These are phyloP conservation scores for Plasmodium vivax DNA, from an alignment of 169 alveolate species.

Conservation along the genomic window DNA sequence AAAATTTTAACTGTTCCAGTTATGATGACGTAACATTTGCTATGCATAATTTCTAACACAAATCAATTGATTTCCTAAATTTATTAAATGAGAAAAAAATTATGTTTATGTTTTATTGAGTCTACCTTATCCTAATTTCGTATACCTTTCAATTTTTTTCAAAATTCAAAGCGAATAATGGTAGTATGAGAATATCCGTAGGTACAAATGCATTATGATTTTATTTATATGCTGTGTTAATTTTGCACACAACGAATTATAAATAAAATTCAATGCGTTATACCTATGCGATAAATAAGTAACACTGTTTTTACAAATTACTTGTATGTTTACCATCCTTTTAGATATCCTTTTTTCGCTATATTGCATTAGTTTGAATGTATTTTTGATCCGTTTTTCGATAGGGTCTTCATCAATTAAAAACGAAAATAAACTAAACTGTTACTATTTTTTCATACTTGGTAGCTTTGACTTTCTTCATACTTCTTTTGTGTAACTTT, in stretches of 20 bases:
- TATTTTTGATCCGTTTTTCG: too few species aligned
- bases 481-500: neutral
- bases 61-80: neutral
- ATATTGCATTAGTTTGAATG: neutral
- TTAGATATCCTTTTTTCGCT: neutral
- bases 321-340: neutral
- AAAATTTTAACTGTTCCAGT: neutral
- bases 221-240: neutral
- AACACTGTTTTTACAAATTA: neutral
- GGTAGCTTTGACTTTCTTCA: neutral
- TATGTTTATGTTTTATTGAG: neutral
- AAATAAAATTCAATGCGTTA: neutral
- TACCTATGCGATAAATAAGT: neutral
- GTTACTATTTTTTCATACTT: neutral
- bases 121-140: neutral
- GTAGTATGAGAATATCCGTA: neutral
- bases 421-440: neutral
- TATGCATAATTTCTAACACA: neutral
- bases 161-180: neutral
- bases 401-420: neutral
- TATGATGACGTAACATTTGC: neutral
- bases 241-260: neutral
- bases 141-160: neutral
- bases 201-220: neutral
- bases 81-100: neutral